Evolutionary conservation across 1,139 yeast genomes (phyloP).

Genomic region (Kodamaea fungicola): DNA sequence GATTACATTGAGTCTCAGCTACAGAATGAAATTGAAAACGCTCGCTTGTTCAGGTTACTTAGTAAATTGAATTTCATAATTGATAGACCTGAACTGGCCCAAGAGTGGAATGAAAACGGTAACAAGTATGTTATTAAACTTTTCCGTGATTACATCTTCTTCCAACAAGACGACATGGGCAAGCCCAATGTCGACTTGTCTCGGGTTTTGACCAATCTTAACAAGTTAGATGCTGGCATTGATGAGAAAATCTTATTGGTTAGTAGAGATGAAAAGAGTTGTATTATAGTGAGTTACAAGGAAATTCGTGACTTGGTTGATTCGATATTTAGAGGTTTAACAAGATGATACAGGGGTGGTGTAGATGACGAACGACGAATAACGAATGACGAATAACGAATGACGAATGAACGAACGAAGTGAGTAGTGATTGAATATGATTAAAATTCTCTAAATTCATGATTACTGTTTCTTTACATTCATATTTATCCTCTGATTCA

Average conservation of each 20-base stretch:
- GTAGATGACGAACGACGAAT: no score
- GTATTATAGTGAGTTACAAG: slow-evolving; percentile 76
- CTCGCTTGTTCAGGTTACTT: slow-evolving; percentile 76
- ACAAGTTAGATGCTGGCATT: slow-evolving; percentile 89
- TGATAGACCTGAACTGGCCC: slow-evolving; percentile 59
- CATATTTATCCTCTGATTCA: no score
- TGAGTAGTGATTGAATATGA: not conserved
- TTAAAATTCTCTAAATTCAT: no score
- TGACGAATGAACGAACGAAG: not conserved
- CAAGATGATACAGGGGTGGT: slow-evolving; percentile 16
- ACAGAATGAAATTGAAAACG: slow-evolving; percentile 79
- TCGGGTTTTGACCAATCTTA: slow-evolving; percentile 73
- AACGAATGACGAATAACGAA: no score
- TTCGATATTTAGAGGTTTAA: slow-evolving; percentile 61
- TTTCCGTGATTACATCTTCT: slow-evolving; percentile 83
- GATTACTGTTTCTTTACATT: no score
- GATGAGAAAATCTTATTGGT: slow-evolving; percentile 80
- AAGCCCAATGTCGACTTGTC: slow-evolving; percentile 78
- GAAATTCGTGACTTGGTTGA: slow-evolving; percentile 76
- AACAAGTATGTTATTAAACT: slow-evolving; percentile 70
- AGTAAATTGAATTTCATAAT: slow-evolving; percentile 76
- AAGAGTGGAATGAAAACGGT: slow-evolving; percentile 70
- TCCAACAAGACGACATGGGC: slow-evolving; percentile 75
- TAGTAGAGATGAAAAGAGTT: slow-evolving; percentile 77
- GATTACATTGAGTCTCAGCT: slow-evolving; percentile 71